Evolutionary conservation across 2,329 filamentous ascomycete genomes (phyloP).

Genomic region (Colletotrichum musicola): DNA sequence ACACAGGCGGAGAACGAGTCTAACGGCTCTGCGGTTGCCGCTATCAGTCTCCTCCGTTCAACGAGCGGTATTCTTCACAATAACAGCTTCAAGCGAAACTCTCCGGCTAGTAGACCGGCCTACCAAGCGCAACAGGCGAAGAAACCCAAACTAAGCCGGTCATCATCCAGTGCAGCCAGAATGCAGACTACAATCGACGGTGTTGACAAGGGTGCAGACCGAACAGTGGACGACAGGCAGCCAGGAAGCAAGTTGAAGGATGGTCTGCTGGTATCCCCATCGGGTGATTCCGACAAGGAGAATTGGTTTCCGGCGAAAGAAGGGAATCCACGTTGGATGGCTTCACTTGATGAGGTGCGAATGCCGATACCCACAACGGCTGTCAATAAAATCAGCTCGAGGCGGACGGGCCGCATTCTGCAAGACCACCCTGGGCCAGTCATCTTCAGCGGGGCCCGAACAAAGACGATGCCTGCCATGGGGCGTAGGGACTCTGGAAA

Average conservation of each 20-base stretch:
- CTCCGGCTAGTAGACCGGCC: slow-evolving; percentile 46
- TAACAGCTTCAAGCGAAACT: slow-evolving; percentile 77
- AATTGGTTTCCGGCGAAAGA: slow-evolving; percentile 79
- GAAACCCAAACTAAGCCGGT: slow-evolving; percentile 71
- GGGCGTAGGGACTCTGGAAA: slow-evolving; percentile 47
- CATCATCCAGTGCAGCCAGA: slow-evolving; percentile 72
- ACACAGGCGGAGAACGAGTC: slow-evolving; percentile 85
- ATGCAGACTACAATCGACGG: slow-evolving; percentile 59
- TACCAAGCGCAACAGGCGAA: slow-evolving; percentile 60
- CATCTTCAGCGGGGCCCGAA: slow-evolving; percentile 49
- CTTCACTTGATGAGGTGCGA: slow-evolving; percentile 43
- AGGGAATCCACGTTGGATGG: slow-evolving; percentile 50
- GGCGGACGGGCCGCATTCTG: slow-evolving; percentile 56
- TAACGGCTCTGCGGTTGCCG: slow-evolving; percentile 82
- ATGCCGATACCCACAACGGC: slow-evolving; percentile 53
- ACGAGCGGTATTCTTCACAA: slow-evolving; percentile 66
- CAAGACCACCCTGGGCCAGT: slow-evolving; percentile 54
- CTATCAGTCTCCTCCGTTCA: slow-evolving; percentile 84
- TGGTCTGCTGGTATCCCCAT: slow-evolving; percentile 52
- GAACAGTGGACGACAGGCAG: slow-evolving; percentile 31
- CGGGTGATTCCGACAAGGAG: slow-evolving; percentile 89
- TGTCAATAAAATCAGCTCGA: slow-evolving; percentile 49
- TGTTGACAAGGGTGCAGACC: background rate
- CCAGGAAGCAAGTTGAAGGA: slow-evolving; percentile 52
- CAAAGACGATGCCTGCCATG: slow-evolving; percentile 56